Evolutionary conservation across 1,284 basidiomycete species (phyloP), one percentile per base, ranked within the genome.

Genomic region (Moesziomyces aphidis): DNA sequence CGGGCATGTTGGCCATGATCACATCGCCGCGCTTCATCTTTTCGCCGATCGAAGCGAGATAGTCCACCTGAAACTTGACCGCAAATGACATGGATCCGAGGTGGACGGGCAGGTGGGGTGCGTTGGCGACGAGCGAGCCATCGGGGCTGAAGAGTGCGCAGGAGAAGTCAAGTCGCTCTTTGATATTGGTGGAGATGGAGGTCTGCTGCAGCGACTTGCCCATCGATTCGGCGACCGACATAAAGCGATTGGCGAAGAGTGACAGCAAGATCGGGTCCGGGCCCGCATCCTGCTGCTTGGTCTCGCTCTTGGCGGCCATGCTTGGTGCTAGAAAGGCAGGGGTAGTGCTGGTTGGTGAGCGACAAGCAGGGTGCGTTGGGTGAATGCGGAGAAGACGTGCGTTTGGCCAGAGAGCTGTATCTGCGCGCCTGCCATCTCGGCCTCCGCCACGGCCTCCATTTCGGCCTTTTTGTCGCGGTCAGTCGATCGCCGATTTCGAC

Each of bases 141-240:
- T 94, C 92, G 5, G 94, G 93, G 1, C 92, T 91, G 79, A 97
- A 96, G 47, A 97, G 87, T 0, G 94, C 94, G 83, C 94, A 87
- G 9, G 92, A 93, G 83, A 93, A 94, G 85, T 94, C 93, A 24
- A 94, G 88, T 5, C 93, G 89, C 83, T 94, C 93, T 85, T 94
- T 94, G 87, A 94, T 94, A 82, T 94, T 94, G 21, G 92, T 94
- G 77, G 91, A 92, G 77, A 96, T 95, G 2, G 93, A 90, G 0
- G 94, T 95, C 85, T 96, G 92, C 50, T 83, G 93, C 11, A 96
- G 87, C 1, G 92, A 92, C 36, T 92, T 88, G 31, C 94, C 94
- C 94, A 95, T 96, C 4, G 94, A 93, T 84, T 96, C 93, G 6
- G 93, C 93, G 11, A 94, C 91, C 80, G 91, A 91, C 92, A 94